These are phyloP conservation scores for Gynostemma pentaphyllum DNA, from an alignment of 306 rosid genomes.

Conservation along the genomic window DNA sequence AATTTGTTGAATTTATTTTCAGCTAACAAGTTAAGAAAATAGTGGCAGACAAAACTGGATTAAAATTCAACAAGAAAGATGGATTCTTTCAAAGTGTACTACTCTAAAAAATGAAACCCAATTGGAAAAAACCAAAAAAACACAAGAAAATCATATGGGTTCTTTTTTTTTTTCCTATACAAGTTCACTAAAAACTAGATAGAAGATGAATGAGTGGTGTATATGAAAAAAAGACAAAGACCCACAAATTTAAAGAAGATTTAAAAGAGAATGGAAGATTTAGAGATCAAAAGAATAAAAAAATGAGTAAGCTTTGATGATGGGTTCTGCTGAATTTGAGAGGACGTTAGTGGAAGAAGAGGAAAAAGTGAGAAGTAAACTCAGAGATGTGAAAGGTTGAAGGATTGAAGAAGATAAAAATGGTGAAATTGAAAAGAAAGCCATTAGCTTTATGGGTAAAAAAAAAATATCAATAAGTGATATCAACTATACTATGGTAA, in stretches of 20 bases:
- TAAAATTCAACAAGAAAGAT: neutral
- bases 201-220: neutral
- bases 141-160: neutral
- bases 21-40: neutral
- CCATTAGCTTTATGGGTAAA: slow-evolving; percentile 20
- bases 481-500: neutral
- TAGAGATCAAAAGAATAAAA: neutral
- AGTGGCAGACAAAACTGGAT: slow-evolving; percentile 5
- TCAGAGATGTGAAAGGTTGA: slow-evolving; percentile 17
- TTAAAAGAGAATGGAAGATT: neutral
- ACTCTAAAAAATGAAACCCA: neutral
- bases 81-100: neutral
- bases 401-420: slow-evolving; percentile 30
- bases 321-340: slow-evolving; percentile 9
- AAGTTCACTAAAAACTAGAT: neutral
- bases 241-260: slow-evolving; percentile 3
- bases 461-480: too few species aligned
- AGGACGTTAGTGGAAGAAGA: neutral
- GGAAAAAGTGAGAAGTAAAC: neutral
- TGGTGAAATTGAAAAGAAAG: slow-evolving; percentile 29
- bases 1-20: neutral
- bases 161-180: too few species aligned
- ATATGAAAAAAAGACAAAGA: neutral
- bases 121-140: neutral
- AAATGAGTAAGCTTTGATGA: neutral